phyloP scores from a whole-genome alignment of 78 protist genomes.

The Cyanophora paradoxa region DNA sequence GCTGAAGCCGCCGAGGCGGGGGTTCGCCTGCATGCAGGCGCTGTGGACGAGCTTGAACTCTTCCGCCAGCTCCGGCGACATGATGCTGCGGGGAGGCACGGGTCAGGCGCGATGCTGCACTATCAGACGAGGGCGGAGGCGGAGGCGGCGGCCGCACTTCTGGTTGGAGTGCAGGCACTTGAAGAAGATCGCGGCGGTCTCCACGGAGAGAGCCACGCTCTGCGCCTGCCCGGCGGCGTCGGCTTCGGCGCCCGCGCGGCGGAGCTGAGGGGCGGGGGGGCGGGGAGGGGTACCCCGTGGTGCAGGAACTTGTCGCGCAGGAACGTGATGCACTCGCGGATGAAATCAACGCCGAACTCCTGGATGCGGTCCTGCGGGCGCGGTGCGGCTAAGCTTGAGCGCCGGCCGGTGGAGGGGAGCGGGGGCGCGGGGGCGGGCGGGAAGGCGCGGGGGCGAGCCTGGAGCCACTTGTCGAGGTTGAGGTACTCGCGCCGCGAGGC shows the following conservation, averaged over 20 bases:
- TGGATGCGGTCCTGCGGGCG: background rate
- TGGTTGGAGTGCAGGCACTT: too few relatives aligned
- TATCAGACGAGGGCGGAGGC: background rate
- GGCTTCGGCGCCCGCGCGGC: background rate
- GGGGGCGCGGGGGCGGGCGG: background rate
- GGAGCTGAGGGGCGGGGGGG: background rate
- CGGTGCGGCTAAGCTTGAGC: background rate
- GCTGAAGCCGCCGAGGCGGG: background rate
- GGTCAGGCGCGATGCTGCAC: background rate
- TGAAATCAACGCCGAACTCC: background rate
- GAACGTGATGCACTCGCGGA: background rate
- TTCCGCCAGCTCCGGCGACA: background rate
- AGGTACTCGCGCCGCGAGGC: slow-evolving; percentile 71
- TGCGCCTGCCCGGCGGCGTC: too few relatives aligned
- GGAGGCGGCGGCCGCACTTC: too few relatives aligned
- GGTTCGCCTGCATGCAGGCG: slow-evolving; percentile 7
- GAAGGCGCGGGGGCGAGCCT: too few relatives aligned
- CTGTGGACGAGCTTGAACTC: background rate
- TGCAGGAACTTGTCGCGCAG: background rate
- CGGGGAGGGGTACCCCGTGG: background rate
- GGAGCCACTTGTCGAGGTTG: slow-evolving; percentile 70
- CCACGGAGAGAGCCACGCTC: background rate
- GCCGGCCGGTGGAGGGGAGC: background rate
- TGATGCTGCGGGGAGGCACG: background rate
- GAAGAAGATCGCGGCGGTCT: slow-evolving; percentile 6